Base-by-base conservation (phyloP, 371 early-diverging fungal species). In the Pancytospora philotis region DNA sequence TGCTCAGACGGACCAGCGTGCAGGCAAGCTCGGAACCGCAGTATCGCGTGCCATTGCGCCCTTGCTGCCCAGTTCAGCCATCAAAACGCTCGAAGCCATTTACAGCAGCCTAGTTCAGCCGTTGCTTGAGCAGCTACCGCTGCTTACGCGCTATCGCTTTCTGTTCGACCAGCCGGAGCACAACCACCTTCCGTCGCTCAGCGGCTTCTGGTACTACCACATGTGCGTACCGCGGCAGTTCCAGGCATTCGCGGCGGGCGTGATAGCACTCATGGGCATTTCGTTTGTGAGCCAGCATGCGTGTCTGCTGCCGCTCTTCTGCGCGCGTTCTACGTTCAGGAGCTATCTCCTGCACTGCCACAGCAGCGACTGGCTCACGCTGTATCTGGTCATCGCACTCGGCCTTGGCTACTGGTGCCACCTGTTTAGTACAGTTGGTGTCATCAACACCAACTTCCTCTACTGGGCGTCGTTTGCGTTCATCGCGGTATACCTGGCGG, bases 361-460 rank as follows among this genome's bases (percentile, higher is more conserved):
- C 22, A 36, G 60, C 2, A 36, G 37, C 8, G 2, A 13, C 4
- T n/a, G 16, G 22, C 4, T 66, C 2, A 4, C 3, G 10, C 37
- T 31, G 2, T 66, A 63, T 36, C 30, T 63, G 22, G 34, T n/a
- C 6, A 13, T 66, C 4, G 19, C 39, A 25, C 27, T 56, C 4
- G 19, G 19, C 3, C 60, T 66, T 41, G 3, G 3, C 3, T 66
- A 66, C 28, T 16, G 39, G n/a, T 6, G 25, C 2, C 22, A 66
- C 6, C n/a, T 25, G 3, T 63, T 36, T 37, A 36, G 16, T 2
- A 2, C 10, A 19, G 3, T 30, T 6, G 6, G n/a, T 28, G 50
- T 25, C 22, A 39, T 64, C 4, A 27, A 19, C 8, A 49, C 30
- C 34, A 66, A 66, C 35, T 66, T 66, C 35, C 4, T 66, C 8